Evolutionary conservation across 1,139 yeast species (phyloP).

Genomic region (Pichia sp.): DNA sequence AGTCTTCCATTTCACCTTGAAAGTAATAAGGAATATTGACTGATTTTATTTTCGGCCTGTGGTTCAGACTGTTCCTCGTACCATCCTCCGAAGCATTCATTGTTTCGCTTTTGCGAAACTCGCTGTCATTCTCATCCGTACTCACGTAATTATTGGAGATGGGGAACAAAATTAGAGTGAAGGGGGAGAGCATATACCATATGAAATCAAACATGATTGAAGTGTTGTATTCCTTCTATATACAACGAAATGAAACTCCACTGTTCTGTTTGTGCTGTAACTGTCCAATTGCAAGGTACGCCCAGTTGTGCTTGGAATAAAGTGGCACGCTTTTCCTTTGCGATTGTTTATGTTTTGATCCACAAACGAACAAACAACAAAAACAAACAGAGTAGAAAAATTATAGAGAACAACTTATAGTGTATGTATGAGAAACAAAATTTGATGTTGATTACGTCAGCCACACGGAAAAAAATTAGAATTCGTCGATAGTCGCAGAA

Average conservation of each 20-base stretch:
- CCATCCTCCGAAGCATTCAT: not conserved
- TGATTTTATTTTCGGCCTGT: slow-evolving; percentile 17
- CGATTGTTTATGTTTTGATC: not conserved
- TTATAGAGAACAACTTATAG: too few species aligned
- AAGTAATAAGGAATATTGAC: slow-evolving; percentile 44
- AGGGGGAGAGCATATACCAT: slow-evolving; percentile 15
- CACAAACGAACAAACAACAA: not conserved
- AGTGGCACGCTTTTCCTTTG: slow-evolving; percentile 3
- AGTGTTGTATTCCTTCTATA: not conserved
- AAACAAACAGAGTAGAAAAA: too few species aligned
- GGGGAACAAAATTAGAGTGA: slow-evolving; percentile 9
- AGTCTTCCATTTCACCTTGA: slow-evolving; percentile 48
- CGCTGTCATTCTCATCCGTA: not conserved
- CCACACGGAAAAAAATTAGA: too few species aligned
- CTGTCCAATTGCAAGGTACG: not conserved
- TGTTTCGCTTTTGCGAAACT: not conserved
- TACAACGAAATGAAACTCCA: not conserved
- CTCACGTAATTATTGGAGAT: not conserved
- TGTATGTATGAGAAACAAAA: too few species aligned
- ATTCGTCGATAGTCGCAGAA: too few species aligned
- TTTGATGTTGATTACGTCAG: too few species aligned
- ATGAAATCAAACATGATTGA: slow-evolving; percentile 12
- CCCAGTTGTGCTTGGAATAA: not conserved
- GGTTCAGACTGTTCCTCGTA: not conserved
- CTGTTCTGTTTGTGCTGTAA: not conserved